These are phyloP conservation scores for Microsporum ferrugineum DNA, from an alignment of 2,329 filamentous ascomycete genomes.

Conservation along the genomic window DNA sequence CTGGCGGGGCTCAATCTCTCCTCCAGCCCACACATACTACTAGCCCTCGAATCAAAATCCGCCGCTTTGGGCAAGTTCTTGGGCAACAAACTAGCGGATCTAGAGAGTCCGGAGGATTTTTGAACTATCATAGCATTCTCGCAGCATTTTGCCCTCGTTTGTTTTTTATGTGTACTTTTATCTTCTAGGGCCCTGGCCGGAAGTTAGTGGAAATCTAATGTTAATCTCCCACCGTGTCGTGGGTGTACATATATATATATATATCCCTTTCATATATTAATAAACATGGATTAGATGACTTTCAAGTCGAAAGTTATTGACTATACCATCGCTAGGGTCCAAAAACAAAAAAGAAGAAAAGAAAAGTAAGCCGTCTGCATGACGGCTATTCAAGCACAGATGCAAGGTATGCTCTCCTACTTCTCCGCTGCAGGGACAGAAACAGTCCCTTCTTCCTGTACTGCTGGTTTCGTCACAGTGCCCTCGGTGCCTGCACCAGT, in stretches of 20 bases:
- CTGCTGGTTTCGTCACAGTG: background rate
- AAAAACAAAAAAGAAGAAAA: background rate
- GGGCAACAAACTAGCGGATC: constrained; percentile 29
- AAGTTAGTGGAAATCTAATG: background rate
- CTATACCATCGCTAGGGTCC: background rate
- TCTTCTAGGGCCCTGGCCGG: background rate
- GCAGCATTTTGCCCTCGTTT: background rate
- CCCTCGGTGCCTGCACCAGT: background rate
- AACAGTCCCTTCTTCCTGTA: constrained; percentile 2
- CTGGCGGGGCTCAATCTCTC: constrained; percentile 30
- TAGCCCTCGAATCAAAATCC: constrained; percentile 34
- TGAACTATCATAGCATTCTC: constrained; percentile 12
- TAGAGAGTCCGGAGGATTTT: constrained; percentile 35
- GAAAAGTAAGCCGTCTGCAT: background rate
- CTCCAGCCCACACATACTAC: constrained; percentile 28
- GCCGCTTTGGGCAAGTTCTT: constrained; percentile 32
- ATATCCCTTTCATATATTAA: background rate
- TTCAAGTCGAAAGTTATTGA: background rate
- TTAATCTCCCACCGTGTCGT: background rate
- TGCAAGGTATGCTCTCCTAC: background rate
- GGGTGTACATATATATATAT: background rate
- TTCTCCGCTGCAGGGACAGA: background rate
- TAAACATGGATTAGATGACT: background rate
- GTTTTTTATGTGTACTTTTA: background rate
- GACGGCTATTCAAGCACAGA: too few relatives aligned